phyloP scores from a whole-genome alignment of 1,139 yeast species.

The Eremothecium coryli region DNA sequence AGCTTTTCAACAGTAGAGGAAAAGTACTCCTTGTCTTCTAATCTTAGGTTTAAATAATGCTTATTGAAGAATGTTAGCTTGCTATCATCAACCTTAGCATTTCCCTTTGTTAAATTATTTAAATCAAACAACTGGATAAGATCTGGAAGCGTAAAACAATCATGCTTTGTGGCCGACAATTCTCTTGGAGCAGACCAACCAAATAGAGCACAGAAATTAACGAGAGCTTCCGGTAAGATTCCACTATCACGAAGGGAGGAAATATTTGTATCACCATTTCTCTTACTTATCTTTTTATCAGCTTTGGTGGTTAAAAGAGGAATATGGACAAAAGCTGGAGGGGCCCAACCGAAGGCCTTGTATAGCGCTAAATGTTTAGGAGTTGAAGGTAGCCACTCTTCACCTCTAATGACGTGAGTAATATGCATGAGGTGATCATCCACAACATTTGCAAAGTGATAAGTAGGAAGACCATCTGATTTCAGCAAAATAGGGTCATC shows the following conservation, averaged over 20 bases:
- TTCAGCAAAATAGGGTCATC: slow-evolving; percentile 87
- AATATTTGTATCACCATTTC: slow-evolving; percentile 75
- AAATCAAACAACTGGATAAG: slow-evolving; percentile 41
- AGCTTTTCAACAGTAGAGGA: slow-evolving; percentile 32
- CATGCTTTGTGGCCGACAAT: slow-evolving; percentile 46
- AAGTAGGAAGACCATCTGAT: slow-evolving; percentile 90
- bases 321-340: slow-evolving; percentile 79
- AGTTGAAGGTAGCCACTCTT: slow-evolving; percentile 94
- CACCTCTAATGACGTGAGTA: slow-evolving; percentile 93
- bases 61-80: slow-evolving; percentile 73
- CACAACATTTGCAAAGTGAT: slow-evolving; percentile 90
- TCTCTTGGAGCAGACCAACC: slow-evolving; percentile 86
- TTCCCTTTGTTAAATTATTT: slow-evolving; percentile 78
- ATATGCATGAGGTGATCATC: slow-evolving; percentile 91
- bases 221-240: slow-evolving; percentile 72
- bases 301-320: slow-evolving; percentile 68
- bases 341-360: slow-evolving; percentile 75
- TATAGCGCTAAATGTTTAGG: slow-evolving; percentile 89
- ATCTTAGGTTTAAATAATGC: slow-evolving; percentile 41
- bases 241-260: slow-evolving; percentile 51
- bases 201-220: slow-evolving; percentile 79
- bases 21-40: slow-evolving; percentile 33
- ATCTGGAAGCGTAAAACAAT: slow-evolving; percentile 49
- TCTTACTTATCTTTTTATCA: slow-evolving; percentile 78
- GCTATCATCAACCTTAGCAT: slow-evolving; percentile 77